Evolutionary conservation across 345 rosid genomes (phyloP).

Genomic region (Xanthoceras sorbifolium): DNA sequence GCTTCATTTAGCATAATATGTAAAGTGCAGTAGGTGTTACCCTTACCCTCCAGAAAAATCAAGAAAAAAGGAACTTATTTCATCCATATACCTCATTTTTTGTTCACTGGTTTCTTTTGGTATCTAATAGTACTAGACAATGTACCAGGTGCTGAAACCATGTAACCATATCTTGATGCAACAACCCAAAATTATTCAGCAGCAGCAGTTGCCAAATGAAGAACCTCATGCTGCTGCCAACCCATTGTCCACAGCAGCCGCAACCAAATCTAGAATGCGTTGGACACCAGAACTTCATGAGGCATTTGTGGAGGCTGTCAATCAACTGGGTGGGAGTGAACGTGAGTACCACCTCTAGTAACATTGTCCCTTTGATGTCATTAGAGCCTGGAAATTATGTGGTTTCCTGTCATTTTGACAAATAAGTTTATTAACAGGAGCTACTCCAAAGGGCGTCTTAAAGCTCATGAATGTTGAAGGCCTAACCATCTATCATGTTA

Average conservation of each 20-base stretch:
- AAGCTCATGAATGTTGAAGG: constrained; percentile 78
- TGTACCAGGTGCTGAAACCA: constrained; percentile 34
- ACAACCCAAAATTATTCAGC: constrained; percentile 43
- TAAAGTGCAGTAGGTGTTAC: neutral
- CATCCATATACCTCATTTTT: neutral
- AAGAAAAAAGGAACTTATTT: neutral
- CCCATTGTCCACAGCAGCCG: constrained; percentile 37
- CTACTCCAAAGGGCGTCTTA: constrained; percentile 91
- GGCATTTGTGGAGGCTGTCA: constrained; percentile 88
- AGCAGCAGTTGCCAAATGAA: constrained; percentile 34
- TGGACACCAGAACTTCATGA: constrained; percentile 98
- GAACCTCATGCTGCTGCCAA: constrained; percentile 35
- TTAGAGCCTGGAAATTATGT: constrained; percentile 12
- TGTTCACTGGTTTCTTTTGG: neutral
- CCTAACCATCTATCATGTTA: constrained; percentile 92
- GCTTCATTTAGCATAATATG: neutral
- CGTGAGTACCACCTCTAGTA: constrained; percentile 45
- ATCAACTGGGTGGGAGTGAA: constrained; percentile 87
- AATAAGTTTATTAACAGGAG: constrained; percentile 54
- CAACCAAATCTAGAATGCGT: constrained; percentile 76
- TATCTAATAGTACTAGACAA: constrained; percentile 4
- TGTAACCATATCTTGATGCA: constrained; percentile 36
- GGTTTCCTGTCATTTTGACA: constrained; percentile 12
- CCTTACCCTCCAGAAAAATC: neutral
- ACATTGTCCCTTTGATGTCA: constrained; percentile 5